Evolutionary conservation across 192 early-diverging fungal genomes (phyloP).

Genomic region (Mortierella hygrophila): DNA sequence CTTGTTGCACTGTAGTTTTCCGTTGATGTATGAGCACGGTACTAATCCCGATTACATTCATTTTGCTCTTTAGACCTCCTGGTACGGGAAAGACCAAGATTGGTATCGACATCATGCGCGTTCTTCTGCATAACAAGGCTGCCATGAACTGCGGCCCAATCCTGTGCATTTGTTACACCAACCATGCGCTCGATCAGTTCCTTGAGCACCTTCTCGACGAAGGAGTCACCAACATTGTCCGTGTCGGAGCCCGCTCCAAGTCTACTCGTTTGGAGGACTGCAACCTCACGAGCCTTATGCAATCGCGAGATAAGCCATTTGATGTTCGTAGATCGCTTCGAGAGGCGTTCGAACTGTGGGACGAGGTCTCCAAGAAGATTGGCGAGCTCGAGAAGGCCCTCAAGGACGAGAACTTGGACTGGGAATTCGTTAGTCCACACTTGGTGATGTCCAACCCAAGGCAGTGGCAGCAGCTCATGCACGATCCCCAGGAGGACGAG

Average conservation of each 20-base stretch:
- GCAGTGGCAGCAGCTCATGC: conserved; percentile 13
- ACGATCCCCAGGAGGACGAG: not conserved
- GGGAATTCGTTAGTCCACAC: conserved; percentile 24
- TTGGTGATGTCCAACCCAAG: conserved; percentile 9
- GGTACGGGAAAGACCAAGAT: conserved; percentile 67
- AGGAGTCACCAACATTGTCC: conserved; percentile 56
- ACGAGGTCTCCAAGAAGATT: conserved; percentile 11
- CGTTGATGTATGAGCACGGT: not conserved
- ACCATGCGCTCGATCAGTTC: conserved; percentile 75
- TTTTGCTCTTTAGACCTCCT: conserved; percentile 55
- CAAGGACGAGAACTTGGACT: not conserved
- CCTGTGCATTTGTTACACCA: conserved; percentile 69
- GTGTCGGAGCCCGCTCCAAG: conserved; percentile 60
- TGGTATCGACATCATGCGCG: conserved; percentile 63
- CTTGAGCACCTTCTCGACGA: conserved; percentile 64
- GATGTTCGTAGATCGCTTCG: conserved; percentile 18
- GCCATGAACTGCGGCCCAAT: conserved; percentile 54
- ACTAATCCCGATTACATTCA: not conserved
- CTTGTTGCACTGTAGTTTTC: not conserved
- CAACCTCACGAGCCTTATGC: conserved; percentile 32
- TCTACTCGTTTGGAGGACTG: conserved; percentile 39
- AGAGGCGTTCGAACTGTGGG: not conserved
- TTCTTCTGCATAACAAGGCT: conserved; percentile 50
- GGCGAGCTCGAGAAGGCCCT: conserved; percentile 26
- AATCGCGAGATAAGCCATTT: conserved; percentile 18